Percentiles rank a stretch among this genome's conserved stretches.
phyloP scores from a whole-genome alignment of 805 yeast genomes.

The Sugiyamaella mastotermitis region DNA sequence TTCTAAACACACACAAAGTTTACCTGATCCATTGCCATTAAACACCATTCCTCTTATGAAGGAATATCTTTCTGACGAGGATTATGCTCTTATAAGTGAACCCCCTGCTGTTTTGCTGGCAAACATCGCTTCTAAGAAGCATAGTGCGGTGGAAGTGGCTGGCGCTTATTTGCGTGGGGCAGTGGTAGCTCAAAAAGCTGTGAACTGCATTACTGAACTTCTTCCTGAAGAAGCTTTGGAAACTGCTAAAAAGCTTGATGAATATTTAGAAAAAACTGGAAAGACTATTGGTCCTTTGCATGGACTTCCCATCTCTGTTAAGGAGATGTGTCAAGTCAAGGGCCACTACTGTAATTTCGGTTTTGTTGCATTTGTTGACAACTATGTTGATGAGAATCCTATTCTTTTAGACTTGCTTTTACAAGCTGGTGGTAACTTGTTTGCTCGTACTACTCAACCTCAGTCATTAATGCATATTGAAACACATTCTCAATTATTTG shows the following conservation, averaged over 20 bases:
- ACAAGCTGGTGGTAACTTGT: constrained; percentile 44
- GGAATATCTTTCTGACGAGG: constrained; percentile 12
- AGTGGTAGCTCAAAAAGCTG: constrained; percentile 51
- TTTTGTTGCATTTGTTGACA: constrained; percentile 7
- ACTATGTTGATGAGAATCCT: constrained; percentile 6
- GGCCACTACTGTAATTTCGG: constrained; percentile 7
- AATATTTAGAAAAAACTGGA: constrained; percentile 39
- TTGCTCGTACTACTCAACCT: constrained; percentile 48
- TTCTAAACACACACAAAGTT: constrained; percentile 14
- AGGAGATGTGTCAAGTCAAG: constrained; percentile 31
- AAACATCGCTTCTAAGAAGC: constrained; percentile 36
- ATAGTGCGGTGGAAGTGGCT: constrained; percentile 41
- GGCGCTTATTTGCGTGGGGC: constrained; percentile 53
- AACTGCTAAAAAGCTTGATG: constrained; percentile 52
- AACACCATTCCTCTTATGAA: constrained; percentile 18
- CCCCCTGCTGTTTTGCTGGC: constrained; percentile 32
- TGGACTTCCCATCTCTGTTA: constrained; percentile 59
- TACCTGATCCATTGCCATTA: constrained; percentile 15
- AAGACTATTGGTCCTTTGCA: constrained; percentile 56
- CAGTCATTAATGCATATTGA: constrained; percentile 37
- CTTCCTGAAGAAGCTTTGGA: constrained; percentile 20
- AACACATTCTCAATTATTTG: constrained; percentile 3
- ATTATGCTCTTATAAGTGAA: constrained; percentile 13
- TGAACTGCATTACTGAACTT: constrained; percentile 43
- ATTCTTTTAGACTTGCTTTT: constrained; percentile 1